Percentiles rank a stretch among this genome's conserved stretches.
Conservation (phyloP, 2,329 filamentous ascomycete genomes). For the Colletotrichum cereale region DNA sequence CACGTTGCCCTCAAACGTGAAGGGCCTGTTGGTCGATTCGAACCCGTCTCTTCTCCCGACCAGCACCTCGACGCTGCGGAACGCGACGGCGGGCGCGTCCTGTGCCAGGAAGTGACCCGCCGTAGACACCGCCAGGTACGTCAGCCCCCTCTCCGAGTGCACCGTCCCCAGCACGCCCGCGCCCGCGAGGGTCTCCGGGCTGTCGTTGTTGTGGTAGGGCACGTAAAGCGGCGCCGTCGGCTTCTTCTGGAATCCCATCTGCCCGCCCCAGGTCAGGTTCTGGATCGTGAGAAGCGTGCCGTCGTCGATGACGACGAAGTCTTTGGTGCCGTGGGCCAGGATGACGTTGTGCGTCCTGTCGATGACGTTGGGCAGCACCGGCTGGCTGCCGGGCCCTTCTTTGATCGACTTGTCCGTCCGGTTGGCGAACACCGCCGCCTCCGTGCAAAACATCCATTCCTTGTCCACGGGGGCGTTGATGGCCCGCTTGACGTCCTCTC, state of each 20-base stretch:
- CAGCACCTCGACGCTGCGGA: conserved; percentile 80
- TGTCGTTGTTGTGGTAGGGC: conserved; percentile 61
- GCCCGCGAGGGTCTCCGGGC: conserved; percentile 60
- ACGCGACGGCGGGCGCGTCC: conserved; percentile 76
- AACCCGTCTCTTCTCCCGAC: conserved; percentile 76
- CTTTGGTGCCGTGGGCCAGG: conserved; percentile 78
- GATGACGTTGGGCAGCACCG: conserved; percentile 77
- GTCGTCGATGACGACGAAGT: conserved; percentile 76
- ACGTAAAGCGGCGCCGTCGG: conserved; percentile 77
- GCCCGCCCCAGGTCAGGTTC: conserved; percentile 84
- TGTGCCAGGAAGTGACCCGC: conserved; percentile 78
- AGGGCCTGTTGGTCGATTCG: conserved; percentile 52
- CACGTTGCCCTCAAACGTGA: conserved; percentile 46
- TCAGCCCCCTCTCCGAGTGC: conserved; percentile 82
- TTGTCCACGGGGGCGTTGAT: conserved; percentile 70
- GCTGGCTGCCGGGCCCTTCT: conserved; percentile 62
- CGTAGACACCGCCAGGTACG: conserved; percentile 73
- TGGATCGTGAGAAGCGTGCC: conserved; percentile 80
- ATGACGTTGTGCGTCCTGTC: conserved; percentile 80
- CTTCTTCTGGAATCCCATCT: conserved; percentile 74
- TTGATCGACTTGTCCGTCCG: conserved; percentile 60
- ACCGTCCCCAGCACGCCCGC: conserved; percentile 77
- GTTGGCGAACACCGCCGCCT: conserved; percentile 53
- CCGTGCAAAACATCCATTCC: conserved; percentile 58
- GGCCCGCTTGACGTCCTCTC: conserved; percentile 75